Conservation (phyloP, 2,329 filamentous ascomycete species). For the Gliomastix tumulicola region DNA sequence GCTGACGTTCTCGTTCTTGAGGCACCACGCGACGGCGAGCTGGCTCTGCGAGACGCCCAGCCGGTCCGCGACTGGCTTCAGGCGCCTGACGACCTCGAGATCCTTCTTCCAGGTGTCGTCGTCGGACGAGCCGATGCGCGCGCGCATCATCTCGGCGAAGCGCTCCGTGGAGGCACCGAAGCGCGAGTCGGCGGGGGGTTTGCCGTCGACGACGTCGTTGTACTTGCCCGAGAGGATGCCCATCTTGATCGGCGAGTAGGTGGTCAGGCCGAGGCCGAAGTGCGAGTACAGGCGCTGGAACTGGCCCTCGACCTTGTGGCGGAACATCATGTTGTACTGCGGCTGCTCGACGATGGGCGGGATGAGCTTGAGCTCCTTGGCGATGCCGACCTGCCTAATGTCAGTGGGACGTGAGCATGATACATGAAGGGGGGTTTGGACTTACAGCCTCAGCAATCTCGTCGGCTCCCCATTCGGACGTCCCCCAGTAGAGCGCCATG, state of each 20-base stretch:
- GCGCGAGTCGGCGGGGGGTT: constrained; percentile 47
- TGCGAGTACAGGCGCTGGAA: constrained; percentile 54
- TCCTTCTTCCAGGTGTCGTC: constrained; percentile 48
- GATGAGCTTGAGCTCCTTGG: constrained; percentile 53
- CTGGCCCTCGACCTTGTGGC: constrained; percentile 57
- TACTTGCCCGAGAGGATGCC: constrained; percentile 62
- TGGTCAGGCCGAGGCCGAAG: constrained; percentile 52
- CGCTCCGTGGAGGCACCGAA: constrained; percentile 50
- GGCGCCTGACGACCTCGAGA: constrained; percentile 34
- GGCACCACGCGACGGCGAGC: constrained; percentile 44
- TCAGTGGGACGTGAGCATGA: not conserved
- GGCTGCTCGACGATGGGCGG: constrained; percentile 62
- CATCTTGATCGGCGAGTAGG: constrained; percentile 49
- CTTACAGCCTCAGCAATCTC: constrained; percentile 54
- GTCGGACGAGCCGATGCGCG: constrained; percentile 32
- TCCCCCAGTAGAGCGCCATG: constrained; percentile 67
- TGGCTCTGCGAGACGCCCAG: constrained; percentile 45
- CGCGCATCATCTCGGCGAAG: constrained; percentile 48
- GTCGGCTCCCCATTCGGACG: constrained; percentile 62
- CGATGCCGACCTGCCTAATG: constrained; percentile 36
- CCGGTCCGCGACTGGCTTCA: constrained; percentile 47
- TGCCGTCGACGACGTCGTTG: constrained; percentile 41
- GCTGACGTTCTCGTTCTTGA: constrained; percentile 47
- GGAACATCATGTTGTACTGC: constrained; percentile 56
- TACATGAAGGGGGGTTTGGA: not conserved